Base-by-base conservation (phyloP, 2,329 filamentous ascomycete genomes). In the Curvularia eragrostidis region DNA sequence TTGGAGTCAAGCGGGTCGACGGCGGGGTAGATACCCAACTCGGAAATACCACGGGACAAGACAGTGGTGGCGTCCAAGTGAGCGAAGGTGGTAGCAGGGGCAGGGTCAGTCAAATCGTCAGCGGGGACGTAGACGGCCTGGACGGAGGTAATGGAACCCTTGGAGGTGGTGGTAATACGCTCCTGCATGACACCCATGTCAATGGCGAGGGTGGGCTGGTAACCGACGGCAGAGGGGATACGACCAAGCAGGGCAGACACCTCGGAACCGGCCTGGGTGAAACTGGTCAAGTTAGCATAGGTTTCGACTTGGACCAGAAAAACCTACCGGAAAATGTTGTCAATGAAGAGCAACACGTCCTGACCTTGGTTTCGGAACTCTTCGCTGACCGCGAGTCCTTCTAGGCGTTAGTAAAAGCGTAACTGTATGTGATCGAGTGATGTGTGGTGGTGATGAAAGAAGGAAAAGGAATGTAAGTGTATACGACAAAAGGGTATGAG, bases 11-110 rank as follows among this genome's bases (percentile, higher is more conserved):
- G 93, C 84, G 95, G 95, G 82, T 99, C 95, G 87, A 99, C 95
- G 77, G 95, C 95, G 76, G 95, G 95, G 89, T 99, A 99, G 86
- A 98, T 99, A 93, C 95, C 95, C 89, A 99, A 87, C 88, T 99
- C 95, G 71, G 95, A 98, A 82, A 99, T 99, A 93, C 95, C 94
- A 91, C 95, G 94, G 78, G 95, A 99, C 88, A 99, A 87, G 81
- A 98, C 95, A 89, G 95, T 99, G 83, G 95, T 99, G 87, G 95
- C 95, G 87, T 99, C 95, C 89, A 99, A 91, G 84, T 99, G 95
- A 81, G 95, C 95, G 84, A 99, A 99, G 82, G 95, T 99, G 82
- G 95, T 98, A 81, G 95, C 95, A 75, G 95, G 95, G 73, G 95
- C 95, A 84, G 95, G 95, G 85, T 99, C 95, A 86, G 95, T 99